Evolutionary conservation across 2,329 filamentous ascomycete species (phyloP).

Genomic region (Fusarium palustre): DNA sequence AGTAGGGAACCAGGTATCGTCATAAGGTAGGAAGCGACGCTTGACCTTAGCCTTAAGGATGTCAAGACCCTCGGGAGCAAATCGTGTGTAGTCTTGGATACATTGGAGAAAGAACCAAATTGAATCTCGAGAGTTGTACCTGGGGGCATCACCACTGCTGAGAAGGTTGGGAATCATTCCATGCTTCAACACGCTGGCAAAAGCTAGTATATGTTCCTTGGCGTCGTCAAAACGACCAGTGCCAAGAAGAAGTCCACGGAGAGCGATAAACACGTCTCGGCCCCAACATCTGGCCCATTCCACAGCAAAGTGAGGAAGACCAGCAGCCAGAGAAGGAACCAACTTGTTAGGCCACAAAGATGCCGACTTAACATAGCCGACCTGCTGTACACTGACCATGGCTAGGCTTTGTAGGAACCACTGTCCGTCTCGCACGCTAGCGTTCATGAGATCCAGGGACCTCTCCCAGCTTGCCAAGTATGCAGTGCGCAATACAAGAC

Average conservation of each 20-base stretch:
- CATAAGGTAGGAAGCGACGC: conserved; percentile 91
- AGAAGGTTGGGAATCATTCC: conserved; percentile 98
- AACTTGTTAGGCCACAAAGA: conserved; percentile 88
- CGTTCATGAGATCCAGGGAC: conserved; percentile 81
- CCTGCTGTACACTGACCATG: conserved; percentile 92
- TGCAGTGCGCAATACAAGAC: conserved; percentile 85
- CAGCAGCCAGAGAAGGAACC: conserved; percentile 90
- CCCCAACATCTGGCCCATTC: conserved; percentile 98
- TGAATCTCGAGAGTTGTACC: conserved; percentile 96
- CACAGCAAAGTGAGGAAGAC: conserved; percentile 91
- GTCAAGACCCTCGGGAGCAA: conserved; percentile 79
- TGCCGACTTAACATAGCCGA: conserved; percentile 87
- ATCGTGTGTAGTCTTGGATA: conserved; percentile 90
- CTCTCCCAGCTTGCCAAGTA: conserved; percentile 86
- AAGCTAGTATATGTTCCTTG: conserved; percentile 92
- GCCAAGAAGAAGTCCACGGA: conserved; percentile 89
- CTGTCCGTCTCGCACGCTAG: conserved; percentile 82
- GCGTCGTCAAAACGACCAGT: conserved; percentile 91
- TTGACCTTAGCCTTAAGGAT: conserved; percentile 82
- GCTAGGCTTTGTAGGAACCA: conserved; percentile 89
- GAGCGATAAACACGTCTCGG: conserved; percentile 94
- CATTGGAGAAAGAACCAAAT: conserved; percentile 98
- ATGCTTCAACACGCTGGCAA: conserved; percentile 96
- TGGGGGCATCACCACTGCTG: conserved; percentile 83
- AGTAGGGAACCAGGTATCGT: conserved; percentile 91